Evolutionary conservation across 2,329 filamentous ascomycete genomes (phyloP).

Genomic region (Cercospora sp.): DNA sequence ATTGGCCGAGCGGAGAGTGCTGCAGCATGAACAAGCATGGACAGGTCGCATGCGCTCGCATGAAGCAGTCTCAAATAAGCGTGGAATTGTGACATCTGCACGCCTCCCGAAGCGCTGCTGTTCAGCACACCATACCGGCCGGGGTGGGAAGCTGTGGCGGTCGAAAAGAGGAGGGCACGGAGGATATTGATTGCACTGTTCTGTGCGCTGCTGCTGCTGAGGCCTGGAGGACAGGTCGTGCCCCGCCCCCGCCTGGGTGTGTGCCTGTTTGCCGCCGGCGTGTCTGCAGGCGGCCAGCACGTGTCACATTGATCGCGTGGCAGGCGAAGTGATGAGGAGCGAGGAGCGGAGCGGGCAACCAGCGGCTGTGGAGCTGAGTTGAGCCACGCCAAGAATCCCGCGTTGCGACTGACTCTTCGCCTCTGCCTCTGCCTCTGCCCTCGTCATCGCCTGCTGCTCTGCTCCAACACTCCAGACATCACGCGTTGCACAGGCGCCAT

Average conservation of each 20-base stretch:
- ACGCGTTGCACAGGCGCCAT: conserved; percentile 6
- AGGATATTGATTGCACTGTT: background rate
- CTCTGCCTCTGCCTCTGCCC: background rate
- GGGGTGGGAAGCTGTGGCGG: background rate
- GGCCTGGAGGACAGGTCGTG: background rate
- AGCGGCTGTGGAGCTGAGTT: too few species aligned
- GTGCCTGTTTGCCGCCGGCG: background rate
- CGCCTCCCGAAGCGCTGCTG: conserved; percentile 13
- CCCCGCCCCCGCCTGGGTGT: background rate
- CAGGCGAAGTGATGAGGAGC: background rate
- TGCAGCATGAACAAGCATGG: conserved; percentile 7
- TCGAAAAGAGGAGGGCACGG: conserved; percentile 5
- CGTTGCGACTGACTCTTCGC: background rate
- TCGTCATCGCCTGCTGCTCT: background rate
- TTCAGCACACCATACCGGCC: background rate
- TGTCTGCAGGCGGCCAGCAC: background rate
- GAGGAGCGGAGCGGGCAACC: background rate
- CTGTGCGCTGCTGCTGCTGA: background rate
- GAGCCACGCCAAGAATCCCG: background rate
- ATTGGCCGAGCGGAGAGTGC: conserved; percentile 11
- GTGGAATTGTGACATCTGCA: conserved; percentile 25
- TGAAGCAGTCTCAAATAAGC: conserved; percentile 7
- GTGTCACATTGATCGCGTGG: background rate
- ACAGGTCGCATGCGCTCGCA: conserved; percentile 8
- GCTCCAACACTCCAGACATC: background rate